phyloP scores from a whole-genome alignment of 1,284 basidiomycete genomes.

The Ganoderma leucocontextum region DNA sequence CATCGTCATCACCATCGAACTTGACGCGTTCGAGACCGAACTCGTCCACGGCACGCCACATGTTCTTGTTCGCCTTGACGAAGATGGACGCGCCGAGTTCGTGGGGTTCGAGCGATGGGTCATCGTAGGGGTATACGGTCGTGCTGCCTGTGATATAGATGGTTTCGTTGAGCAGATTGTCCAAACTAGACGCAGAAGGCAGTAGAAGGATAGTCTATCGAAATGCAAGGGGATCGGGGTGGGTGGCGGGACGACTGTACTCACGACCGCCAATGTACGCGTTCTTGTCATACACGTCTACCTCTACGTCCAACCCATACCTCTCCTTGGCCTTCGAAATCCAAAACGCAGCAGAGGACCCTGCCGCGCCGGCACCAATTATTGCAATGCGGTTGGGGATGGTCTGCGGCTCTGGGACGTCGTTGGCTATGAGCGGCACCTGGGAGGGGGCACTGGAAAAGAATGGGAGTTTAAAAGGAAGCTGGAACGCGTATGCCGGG shows the following conservation, averaged over 20 bases:
- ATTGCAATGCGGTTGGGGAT: constrained; percentile 65
- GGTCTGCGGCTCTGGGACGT: constrained; percentile 8
- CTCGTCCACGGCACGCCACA: constrained; percentile 82
- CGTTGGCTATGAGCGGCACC: constrained; percentile 16
- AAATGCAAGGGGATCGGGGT: constrained; percentile 12
- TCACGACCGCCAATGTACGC: constrained; percentile 85
- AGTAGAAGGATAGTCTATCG: neutral
- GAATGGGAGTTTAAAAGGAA: constrained; percentile 31
- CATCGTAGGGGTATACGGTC: constrained; percentile 79
- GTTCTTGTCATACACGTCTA: constrained; percentile 86
- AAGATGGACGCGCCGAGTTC: constrained; percentile 94
- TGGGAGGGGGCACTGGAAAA: constrained; percentile 26
- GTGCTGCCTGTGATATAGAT: constrained; percentile 66
- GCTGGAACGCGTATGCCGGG: constrained; percentile 32
- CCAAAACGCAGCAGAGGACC: constrained; percentile 89
- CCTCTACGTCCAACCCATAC: constrained; percentile 69
- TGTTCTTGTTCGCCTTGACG: constrained; percentile 82
- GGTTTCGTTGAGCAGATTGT: constrained; percentile 3
- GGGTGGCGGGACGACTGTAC: constrained; percentile 42
- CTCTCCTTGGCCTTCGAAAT: constrained; percentile 78
- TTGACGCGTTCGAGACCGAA: constrained; percentile 75
- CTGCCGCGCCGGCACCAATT: constrained; percentile 89
- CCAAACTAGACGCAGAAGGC: neutral
- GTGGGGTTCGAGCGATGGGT: constrained; percentile 67
- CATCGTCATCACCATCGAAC: constrained; percentile 56